These are phyloP conservation scores for Euryodendron excelsum DNA, from an alignment of 148 eudicot genomes.

Conservation along the genomic window DNA sequence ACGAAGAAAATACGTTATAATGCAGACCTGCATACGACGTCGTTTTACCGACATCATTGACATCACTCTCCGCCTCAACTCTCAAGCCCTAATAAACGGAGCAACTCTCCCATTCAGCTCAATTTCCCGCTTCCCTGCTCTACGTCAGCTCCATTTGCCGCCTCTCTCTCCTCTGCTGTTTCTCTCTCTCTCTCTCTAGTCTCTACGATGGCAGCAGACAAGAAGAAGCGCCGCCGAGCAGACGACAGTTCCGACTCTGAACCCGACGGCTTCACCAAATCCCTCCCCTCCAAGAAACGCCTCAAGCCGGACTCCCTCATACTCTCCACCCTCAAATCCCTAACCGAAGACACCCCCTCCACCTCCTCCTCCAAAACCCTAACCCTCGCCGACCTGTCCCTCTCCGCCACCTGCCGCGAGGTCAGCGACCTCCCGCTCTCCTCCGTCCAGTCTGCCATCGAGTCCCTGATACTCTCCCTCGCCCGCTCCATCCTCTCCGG, in stretches of 20 bases:
- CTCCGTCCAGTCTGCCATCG: constrained; percentile 76
- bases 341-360: constrained; percentile 32
- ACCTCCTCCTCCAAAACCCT: constrained; percentile 39
- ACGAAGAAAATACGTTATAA: no score
- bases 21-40: no score
- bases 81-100: neutral
- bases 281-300: constrained; percentile 52
- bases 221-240: constrained; percentile 62
- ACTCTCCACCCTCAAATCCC: constrained; percentile 48
- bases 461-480: constrained; percentile 54
- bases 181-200: constrained; percentile 21
- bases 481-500: constrained; percentile 77
- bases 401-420: constrained; percentile 78
- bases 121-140: neutral
- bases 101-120: neutral
- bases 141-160: constrained; percentile 4
- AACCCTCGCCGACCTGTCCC: constrained; percentile 62
- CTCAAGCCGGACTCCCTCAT: constrained; percentile 66
- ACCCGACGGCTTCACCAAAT: constrained; percentile 34
- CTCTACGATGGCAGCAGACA: constrained; percentile 62
- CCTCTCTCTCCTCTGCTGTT: neutral
- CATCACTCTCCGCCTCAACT: neutral
- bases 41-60: no score
- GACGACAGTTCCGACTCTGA: constrained; percentile 37
- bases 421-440: constrained; percentile 85